Base-by-base conservation (phyloP, 129 eudicot genomes). In the Escallonia rubra region DNA sequence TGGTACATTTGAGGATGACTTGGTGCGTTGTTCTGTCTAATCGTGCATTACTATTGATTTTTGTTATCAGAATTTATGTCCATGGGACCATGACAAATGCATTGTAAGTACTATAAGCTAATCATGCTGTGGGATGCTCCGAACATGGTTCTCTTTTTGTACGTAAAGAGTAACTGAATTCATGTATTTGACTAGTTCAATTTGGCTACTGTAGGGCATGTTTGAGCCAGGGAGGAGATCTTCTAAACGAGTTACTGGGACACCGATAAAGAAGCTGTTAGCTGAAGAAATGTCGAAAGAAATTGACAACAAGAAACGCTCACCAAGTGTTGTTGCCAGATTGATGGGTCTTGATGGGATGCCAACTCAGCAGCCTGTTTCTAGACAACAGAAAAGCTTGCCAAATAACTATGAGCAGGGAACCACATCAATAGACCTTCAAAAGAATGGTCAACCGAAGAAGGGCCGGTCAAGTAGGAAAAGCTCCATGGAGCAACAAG, bases 311-410 rank as follows among this genome's bases (percentile, higher is more conserved):
- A 86, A 74, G 74, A 81, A 81, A 59, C 78, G 90, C 11, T 48
- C 89, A 39, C 88, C 95, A 13, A 82, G 85, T 75, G 72, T 83
- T 52, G 75, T 92, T 55, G 95, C 98, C 61, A 77, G 81, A 70
- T 80, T 92, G 76, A 88, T 92, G 98, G 96, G 95, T 70, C 82
- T 92, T 48, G 95, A 92, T 72, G 89, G 89, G 58, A 55, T 86
- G 65, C 91, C 96, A 58, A 76, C 87, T 47, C 89, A 81, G 34
- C 85, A 81, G 70, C 76, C 79, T 74, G 57, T 60, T 65, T 74
- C 73, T 69, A 79, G 70, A 71, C 88, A 83, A 66, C 83, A 75
- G 8, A 83, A 70, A 63, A 83, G 57, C 73, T 40, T 43, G 34
- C 39, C 83, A 2, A 85, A 80, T 40, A 83, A 67, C 78, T 59